Base-by-base conservation (phyloP, 2,329 filamentous ascomycete species). In the Cryphonectria nitschkei region DNA sequence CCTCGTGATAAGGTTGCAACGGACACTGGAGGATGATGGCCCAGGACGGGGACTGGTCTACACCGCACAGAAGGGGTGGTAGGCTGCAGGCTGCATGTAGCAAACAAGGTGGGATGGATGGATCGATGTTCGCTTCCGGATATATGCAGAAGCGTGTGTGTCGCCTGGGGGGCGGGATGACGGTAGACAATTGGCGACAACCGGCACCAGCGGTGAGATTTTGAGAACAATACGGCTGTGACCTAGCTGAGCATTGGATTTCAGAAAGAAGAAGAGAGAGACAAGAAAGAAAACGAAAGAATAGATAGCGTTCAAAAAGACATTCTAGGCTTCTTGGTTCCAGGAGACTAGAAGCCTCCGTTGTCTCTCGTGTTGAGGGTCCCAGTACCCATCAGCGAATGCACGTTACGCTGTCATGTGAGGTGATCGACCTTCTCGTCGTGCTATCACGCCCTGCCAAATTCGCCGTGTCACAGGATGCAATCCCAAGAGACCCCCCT, bases 11-110 rank as follows among this genome's bases (percentile, higher is more conserved):
- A 65, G 63, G 63, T 65, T 54, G 63, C 63, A 37, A 65, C 46
- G 63, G 37, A 46, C 43, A 29, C 43, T 46, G 50, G 37, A 64
- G 58, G 39, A 46, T 34, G 69, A 22, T 34, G 52, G 9, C 19
- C 58, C 66, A 50, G 70, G 70, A 69, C 56, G 54, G 46, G 26
- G 69, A 63, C 58, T 62, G 62, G 67, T 72, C 63, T 65, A 50
- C 58, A 69, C 56, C 7, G n/a, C 46, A 7, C 29, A 37, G 26
- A 22, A 43, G 26, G 60, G 67, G 67, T 72, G 70, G 56, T 58
- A 65, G 66, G 46, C 65, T 65, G 66, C 61, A 52, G 61, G 50
- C 56, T 37, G 65, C 60, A 58, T 19, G 26, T 29, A 56, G 26
- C 14, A 56, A 50, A 61, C 66, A 52, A 16, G 29, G 14, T 22